Evolutionary conservation across 805 yeast genomes (phyloP).

Genomic region (Debaryomyces castellii): DNA sequence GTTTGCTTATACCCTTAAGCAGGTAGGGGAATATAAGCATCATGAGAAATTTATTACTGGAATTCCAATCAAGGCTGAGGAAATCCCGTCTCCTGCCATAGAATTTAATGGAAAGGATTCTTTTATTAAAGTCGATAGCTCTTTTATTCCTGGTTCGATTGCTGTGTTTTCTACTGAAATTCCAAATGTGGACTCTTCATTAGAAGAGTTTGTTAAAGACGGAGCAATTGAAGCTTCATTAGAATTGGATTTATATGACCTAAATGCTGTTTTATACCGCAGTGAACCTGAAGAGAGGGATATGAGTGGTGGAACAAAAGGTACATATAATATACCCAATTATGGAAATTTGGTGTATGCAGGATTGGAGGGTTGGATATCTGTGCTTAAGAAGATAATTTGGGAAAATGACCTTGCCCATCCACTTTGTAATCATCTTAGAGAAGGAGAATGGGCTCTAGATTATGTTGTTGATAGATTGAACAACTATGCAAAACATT

Average conservation of each 20-base stretch:
- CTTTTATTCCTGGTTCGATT: constrained; percentile 87
- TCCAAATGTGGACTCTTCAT: constrained; percentile 58
- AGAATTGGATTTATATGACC: constrained; percentile 60
- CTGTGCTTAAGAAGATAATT: constrained; percentile 62
- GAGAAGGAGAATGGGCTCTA: constrained; percentile 87
- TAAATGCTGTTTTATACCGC: constrained; percentile 72
- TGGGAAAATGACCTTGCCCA: constrained; percentile 76
- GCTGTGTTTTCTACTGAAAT: constrained; percentile 76
- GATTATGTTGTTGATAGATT: constrained; percentile 70
- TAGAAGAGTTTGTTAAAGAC: constrained; percentile 65
- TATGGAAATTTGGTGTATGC: constrained; percentile 78
- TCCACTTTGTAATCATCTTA: constrained; percentile 75
- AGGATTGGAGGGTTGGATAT: constrained; percentile 91
- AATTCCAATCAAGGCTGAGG: constrained; percentile 62
- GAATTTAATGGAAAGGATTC: constrained; percentile 48
- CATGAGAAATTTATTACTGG: constrained; percentile 50
- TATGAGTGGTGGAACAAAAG: constrained; percentile 66
- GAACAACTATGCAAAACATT: constrained; percentile 46
- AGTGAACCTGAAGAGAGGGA: constrained; percentile 90
- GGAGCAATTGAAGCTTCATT: constrained; percentile 78
- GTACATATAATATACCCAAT: constrained; percentile 73
- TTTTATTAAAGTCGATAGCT: constrained; percentile 54
- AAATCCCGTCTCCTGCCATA: constrained; percentile 50
- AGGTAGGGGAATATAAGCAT: constrained; percentile 48
- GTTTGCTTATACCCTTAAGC: constrained; percentile 57